Percentiles rank a stretch among this genome's conserved stretches.
phyloP scores from a whole-genome alignment of 2,329 filamentous ascomycete genomes.

The Ophiostoma angusticollis region DNA sequence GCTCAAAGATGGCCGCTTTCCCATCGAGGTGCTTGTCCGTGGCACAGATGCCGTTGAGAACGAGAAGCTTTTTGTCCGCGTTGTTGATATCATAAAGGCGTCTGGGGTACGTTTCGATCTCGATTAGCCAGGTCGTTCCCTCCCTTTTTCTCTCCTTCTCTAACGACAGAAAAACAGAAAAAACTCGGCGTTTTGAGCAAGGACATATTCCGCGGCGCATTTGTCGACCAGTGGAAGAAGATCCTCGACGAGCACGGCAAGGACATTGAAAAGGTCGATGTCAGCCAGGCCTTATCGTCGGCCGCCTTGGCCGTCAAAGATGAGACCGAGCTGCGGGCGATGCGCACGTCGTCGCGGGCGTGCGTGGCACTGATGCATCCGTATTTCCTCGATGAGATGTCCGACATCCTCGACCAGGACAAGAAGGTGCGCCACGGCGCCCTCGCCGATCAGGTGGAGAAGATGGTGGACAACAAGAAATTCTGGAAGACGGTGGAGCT shows the following conservation, averaged over 20 bases:
- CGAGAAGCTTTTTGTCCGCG: conserved; percentile 75
- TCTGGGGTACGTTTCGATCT: conserved; percentile 61
- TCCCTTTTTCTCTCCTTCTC: too few relatives aligned
- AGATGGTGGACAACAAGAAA: conserved; percentile 83
- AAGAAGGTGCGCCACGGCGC: conserved; percentile 90
- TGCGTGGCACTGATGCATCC: conserved; percentile 91
- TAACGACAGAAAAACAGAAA: conserved; percentile 53
- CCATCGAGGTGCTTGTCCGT: conserved; percentile 80
- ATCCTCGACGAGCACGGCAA: conserved; percentile 64
- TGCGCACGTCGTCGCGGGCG: conserved; percentile 87
- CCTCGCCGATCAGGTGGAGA: conserved; percentile 75
- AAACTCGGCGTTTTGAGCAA: conserved; percentile 82
- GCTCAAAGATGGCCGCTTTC: conserved; percentile 82
- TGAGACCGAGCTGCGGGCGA: conserved; percentile 82
- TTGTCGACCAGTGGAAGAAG: conserved; percentile 94
- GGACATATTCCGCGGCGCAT: conserved; percentile 73
- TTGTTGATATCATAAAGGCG: conserved; percentile 74
- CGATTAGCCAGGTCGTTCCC: too few relatives aligned
- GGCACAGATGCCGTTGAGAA: conserved; percentile 89
- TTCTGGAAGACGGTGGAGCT: conserved; percentile 77
- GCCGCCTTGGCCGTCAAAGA: conserved; percentile 87
- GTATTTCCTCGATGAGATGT: conserved; percentile 98
- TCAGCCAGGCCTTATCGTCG: conserved; percentile 66
- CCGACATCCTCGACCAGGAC: conserved; percentile 84
- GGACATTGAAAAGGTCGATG: conserved; percentile 79